Conservation (phyloP, 2,329 filamentous ascomycete genomes). For the Cytospora piceae region DNA sequence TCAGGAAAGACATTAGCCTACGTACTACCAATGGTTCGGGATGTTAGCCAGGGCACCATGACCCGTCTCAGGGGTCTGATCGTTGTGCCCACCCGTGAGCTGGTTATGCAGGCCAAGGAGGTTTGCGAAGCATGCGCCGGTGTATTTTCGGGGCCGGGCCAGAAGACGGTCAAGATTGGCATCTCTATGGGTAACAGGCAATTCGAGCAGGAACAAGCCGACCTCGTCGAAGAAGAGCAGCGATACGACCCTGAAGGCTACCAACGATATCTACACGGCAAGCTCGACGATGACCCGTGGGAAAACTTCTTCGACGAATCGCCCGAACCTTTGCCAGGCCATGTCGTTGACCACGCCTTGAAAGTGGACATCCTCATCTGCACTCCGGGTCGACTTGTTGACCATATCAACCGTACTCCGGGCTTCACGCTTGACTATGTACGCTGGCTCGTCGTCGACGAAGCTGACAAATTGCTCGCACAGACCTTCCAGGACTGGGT, state of each 20-base stretch:
- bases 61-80: constrained; percentile 78
- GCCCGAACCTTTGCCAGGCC: constrained; percentile 53
- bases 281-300: constrained; percentile 47
- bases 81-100: constrained; percentile 86
- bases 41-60: constrained; percentile 66
- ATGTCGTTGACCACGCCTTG: constrained; percentile 68
- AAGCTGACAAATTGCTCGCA: constrained; percentile 88
- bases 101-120: constrained; percentile 84
- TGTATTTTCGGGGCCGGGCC: constrained; percentile 56
- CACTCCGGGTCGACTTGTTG: constrained; percentile 88
- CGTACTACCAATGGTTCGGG: constrained; percentile 80
- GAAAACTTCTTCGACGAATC: constrained; percentile 42
- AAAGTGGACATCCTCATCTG: constrained; percentile 88
- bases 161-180: constrained; percentile 76
- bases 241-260: constrained; percentile 69
- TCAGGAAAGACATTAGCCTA: constrained; percentile 96
- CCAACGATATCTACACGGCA: constrained; percentile 40
- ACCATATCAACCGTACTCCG: constrained; percentile 82
- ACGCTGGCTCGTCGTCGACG: constrained; percentile 89
- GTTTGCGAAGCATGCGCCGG: constrained; percentile 74
- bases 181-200: constrained; percentile 82
- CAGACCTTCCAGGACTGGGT: constrained; percentile 95
- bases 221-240: constrained; percentile 50
- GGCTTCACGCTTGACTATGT: constrained; percentile 80
- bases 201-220: constrained; percentile 65